phyloP scores from a whole-genome alignment of 345 rosid species.

The Gossypium arboreum region DNA sequence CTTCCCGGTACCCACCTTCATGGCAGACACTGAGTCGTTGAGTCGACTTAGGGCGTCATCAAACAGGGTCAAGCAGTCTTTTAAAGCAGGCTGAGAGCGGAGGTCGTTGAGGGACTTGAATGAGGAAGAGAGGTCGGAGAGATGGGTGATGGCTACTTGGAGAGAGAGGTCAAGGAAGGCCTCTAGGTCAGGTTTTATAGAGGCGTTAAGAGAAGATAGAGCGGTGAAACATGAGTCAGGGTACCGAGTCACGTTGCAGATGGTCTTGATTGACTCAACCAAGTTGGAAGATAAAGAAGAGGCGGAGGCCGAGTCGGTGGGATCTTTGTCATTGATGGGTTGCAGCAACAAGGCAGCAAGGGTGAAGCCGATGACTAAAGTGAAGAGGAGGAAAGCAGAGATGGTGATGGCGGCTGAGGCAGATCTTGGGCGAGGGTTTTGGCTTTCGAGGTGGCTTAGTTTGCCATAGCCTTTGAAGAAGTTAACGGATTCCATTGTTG shows the following conservation, averaged over 20 bases:
- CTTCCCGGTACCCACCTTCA: slow-evolving; percentile 33
- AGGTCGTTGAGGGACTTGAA: slow-evolving; percentile 35
- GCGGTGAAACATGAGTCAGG: slow-evolving; percentile 57
- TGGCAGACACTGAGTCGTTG: slow-evolving; percentile 41
- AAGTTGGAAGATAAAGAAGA: slow-evolving; percentile 17
- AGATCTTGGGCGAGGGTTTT: slow-evolving; percentile 28
- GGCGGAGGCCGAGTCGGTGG: slow-evolving; percentile 10
- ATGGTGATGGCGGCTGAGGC: slow-evolving; percentile 32
- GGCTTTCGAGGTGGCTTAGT: slow-evolving; percentile 44
- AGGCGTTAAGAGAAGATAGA: slow-evolving; percentile 44
- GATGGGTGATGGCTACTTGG: slow-evolving; percentile 25
- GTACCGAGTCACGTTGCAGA: slow-evolving; percentile 58
- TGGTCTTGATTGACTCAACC: slow-evolving; percentile 39
- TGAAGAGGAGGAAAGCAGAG: slow-evolving; percentile 39
- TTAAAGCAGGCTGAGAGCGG: slow-evolving; percentile 43
- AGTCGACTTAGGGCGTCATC: slow-evolving; percentile 52
- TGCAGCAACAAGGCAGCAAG: slow-evolving; percentile 37
- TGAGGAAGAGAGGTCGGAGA: slow-evolving; percentile 31
- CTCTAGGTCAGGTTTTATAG: slow-evolving; percentile 44
- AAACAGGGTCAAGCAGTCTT: slow-evolving; percentile 49
- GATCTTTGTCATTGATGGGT: slow-evolving; percentile 14
- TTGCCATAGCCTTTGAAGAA: slow-evolving; percentile 64
- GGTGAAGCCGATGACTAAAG: slow-evolving; percentile 30
- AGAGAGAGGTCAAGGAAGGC: slow-evolving; percentile 59
- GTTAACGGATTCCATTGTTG: slow-evolving; percentile 53